Evolutionary conservation across 192 early-diverging fungal genomes (phyloP).

Genomic region (Backusella luteola): DNA sequence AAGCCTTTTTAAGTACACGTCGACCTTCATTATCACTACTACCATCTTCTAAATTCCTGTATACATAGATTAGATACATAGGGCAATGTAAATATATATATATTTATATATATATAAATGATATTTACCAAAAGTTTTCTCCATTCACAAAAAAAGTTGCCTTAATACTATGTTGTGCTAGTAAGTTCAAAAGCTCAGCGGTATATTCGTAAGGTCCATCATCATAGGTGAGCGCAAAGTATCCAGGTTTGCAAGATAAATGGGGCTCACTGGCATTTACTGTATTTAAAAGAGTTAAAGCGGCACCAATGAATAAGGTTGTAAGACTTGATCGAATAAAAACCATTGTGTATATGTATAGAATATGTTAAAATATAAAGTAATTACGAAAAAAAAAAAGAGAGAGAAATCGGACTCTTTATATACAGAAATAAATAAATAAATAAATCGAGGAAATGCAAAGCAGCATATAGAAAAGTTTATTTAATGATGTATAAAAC

Average conservation of each 20-base stretch:
- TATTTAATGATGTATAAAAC: not conserved
- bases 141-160: constrained; percentile 72
- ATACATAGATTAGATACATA: not conserved
- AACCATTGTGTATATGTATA: not conserved
- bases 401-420: not conserved
- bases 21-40: not conserved
- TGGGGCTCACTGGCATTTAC: not conserved
- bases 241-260: constrained; percentile 9
- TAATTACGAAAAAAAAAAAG: not conserved
- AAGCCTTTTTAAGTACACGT: constrained; percentile 22
- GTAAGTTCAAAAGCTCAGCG: not conserved
- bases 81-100: not conserved
- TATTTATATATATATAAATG: not conserved
- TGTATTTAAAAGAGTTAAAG: not conserved
- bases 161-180: constrained; percentile 8
- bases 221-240: constrained; percentile 27
- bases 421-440: not conserved
- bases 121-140: constrained; percentile 34
- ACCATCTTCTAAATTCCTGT: constrained; percentile 8
- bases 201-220: constrained; percentile 25
- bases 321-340: not conserved
- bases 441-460: not conserved
- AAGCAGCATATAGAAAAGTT: not conserved
- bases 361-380: not conserved
- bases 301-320: not conserved